These are phyloP conservation scores for Inosperma sp. DNA, from an alignment of 768 basidiomycete species.

Conservation along the genomic window DNA sequence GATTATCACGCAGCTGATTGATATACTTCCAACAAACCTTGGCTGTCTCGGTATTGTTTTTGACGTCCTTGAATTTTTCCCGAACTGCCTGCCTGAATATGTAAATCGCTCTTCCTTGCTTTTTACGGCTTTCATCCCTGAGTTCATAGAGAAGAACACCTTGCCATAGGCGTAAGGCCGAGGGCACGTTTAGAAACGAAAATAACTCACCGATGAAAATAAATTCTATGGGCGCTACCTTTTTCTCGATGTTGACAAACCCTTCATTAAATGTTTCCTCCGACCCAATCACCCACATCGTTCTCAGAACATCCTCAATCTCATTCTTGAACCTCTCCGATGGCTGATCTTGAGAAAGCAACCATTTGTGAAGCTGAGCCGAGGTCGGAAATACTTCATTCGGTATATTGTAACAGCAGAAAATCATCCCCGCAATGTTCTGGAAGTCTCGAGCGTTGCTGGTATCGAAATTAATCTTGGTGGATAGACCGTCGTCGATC, in stretches of 20 bases:
- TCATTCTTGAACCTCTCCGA: conserved; percentile 44
- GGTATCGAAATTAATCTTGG: conserved; percentile 56
- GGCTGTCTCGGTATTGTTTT: conserved; percentile 54
- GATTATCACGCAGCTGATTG: conserved; percentile 33
- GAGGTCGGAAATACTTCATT: conserved; percentile 49
- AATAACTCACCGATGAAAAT: conserved; percentile 73
- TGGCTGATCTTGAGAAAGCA: conserved; percentile 41
- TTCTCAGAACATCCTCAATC: conserved; percentile 50
- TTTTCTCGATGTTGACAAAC: conserved; percentile 51
- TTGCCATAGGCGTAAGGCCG: conserved; percentile 21
- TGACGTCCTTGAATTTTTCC: conserved; percentile 55
- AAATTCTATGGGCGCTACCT: conserved; percentile 72
- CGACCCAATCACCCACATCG: conserved; percentile 51
- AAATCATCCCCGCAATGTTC: conserved; percentile 64
- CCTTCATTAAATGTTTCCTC: conserved; percentile 37
- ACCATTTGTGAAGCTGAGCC: conserved; percentile 53
- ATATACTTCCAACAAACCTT: conserved; percentile 57
- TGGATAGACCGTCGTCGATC: conserved; percentile 54
- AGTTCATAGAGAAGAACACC: conserved; percentile 65
- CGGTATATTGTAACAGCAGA: conserved; percentile 56
- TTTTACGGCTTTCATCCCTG: conserved; percentile 36
- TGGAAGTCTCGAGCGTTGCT: conserved; percentile 75
- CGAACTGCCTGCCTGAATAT: conserved; percentile 55
- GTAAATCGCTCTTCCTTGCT: conserved; percentile 52
- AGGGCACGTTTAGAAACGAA: not conserved